These are phyloP conservation scores for Thyridium curvatum DNA, from an alignment of 2,329 filamentous ascomycete genomes.

Conservation along the genomic window DNA sequence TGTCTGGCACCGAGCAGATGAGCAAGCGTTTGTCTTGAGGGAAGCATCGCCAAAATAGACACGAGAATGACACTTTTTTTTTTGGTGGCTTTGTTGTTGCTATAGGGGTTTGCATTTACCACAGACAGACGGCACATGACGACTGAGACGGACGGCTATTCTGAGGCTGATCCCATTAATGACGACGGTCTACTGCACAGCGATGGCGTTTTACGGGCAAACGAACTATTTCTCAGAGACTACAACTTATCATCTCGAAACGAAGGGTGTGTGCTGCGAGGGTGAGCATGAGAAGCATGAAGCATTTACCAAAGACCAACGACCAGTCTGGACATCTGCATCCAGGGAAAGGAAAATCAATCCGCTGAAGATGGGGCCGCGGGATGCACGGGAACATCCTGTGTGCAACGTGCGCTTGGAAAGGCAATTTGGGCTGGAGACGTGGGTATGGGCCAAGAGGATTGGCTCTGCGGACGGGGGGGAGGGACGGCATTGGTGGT, in stretches of 20 bases:
- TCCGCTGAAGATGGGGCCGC: no score
- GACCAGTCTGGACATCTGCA: background rate
- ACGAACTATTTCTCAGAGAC: background rate
- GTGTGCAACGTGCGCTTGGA: no score
- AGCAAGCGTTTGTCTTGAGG: background rate
- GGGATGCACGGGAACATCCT: no score
- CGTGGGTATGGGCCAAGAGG: no score
- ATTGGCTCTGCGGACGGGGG: no score
- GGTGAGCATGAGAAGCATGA: no score
- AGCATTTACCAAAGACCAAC: no score
- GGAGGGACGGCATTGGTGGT: no score
- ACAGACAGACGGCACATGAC: no score
- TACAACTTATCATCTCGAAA: background rate
- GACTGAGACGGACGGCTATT: background rate
- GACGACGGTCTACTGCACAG: slow-evolving; percentile 5
- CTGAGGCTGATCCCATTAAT: background rate
- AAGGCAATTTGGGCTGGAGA: no score
- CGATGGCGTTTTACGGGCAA: slow-evolving; percentile 7
- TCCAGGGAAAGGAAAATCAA: no score
- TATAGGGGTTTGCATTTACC: background rate
- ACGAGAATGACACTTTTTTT: slow-evolving; percentile 4
- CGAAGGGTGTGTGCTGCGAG: background rate
- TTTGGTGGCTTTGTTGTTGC: slow-evolving; percentile 6
- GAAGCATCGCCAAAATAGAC: background rate
- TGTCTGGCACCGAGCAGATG: background rate